Evolutionary conservation across 257 asterid genomes (phyloP).

Genomic region (Ehretia macrophylla): DNA sequence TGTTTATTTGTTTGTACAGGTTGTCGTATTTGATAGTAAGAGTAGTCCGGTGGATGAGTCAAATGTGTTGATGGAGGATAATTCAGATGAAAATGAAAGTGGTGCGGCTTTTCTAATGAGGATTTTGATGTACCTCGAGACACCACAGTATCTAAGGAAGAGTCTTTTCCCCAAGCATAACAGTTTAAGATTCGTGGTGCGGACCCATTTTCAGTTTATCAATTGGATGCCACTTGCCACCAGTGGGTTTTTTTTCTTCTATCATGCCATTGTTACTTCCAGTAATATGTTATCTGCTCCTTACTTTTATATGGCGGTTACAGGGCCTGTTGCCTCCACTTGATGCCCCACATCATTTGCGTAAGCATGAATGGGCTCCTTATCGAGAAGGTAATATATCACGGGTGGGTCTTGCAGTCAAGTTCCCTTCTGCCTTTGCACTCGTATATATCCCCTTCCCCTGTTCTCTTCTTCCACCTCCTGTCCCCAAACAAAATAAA

Average conservation of each 20-base stretch:
- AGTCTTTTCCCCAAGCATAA: slow-evolving; percentile 77
- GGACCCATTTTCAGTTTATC: slow-evolving; percentile 20
- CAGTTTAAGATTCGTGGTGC: slow-evolving; percentile 86
- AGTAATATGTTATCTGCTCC: not conserved
- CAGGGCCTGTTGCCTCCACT: slow-evolving; percentile 94
- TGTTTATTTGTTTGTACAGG: slow-evolving; percentile 35
- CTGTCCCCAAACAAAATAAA: too few species aligned
- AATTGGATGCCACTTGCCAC: not conserved
- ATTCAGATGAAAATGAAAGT: slow-evolving; percentile 54
- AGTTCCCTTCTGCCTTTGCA: too few species aligned
- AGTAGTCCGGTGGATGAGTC: slow-evolving; percentile 38
- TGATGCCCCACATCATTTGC: slow-evolving; percentile 95
- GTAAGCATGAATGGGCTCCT: slow-evolving; percentile 94
- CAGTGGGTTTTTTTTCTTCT: not conserved
- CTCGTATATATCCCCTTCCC: too few species aligned
- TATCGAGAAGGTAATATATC: slow-evolving; percentile 81
- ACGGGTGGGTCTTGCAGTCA: too few species aligned
- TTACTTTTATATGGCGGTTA: slow-evolving; percentile 11
- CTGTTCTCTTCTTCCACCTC: too few species aligned
- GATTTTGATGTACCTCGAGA: slow-evolving; percentile 86
- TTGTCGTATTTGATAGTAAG: slow-evolving; percentile 75
- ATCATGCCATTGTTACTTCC: not conserved
- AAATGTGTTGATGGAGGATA: slow-evolving; percentile 29
- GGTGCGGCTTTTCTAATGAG: slow-evolving; percentile 81
- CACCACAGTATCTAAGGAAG: slow-evolving; percentile 96